phyloP scores from a whole-genome alignment of 257 asterid species.

The Misopates orontium region DNA sequence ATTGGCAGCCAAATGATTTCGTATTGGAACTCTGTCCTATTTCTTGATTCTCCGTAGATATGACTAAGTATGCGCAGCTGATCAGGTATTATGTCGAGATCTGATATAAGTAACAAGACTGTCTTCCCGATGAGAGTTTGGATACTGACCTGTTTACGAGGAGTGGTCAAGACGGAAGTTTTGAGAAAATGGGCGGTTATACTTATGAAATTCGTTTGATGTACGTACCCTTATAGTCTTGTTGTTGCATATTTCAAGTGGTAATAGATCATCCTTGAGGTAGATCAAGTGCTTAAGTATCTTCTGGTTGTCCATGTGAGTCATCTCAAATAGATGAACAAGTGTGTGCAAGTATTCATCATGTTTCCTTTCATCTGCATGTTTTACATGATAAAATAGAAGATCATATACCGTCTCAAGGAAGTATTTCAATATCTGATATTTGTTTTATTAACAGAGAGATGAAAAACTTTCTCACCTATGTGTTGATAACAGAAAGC shows the following conservation, averaged over 20 bases:
- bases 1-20: conserved; percentile 86
- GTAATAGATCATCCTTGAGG: conserved; percentile 51
- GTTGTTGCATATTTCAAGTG: conserved; percentile 56
- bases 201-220: neutral
- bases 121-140: conserved; percentile 67
- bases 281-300: conserved; percentile 53
- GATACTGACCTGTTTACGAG: conserved; percentile 42
- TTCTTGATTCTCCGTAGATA: conserved; percentile 47
- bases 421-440: neutral
- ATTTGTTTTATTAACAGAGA: neutral
- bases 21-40: conserved; percentile 46
- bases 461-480: conserved; percentile 33
- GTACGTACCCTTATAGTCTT: conserved; percentile 43
- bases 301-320: conserved; percentile 76
- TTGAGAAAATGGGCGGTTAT: neutral
- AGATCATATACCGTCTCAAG: neutral
- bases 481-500: conserved; percentile 50
- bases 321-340: conserved; percentile 47
- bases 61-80: conserved; percentile 53
- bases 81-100: conserved; percentile 55
- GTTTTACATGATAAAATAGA: neutral
- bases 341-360: conserved; percentile 56
- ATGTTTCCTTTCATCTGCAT: conserved; percentile 60
- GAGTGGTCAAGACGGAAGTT: neutral
- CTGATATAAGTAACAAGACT: conserved; percentile 67